Conservation (phyloP, 2,329 filamentous ascomycete genomes). For the Clarireedia hainanense region DNA sequence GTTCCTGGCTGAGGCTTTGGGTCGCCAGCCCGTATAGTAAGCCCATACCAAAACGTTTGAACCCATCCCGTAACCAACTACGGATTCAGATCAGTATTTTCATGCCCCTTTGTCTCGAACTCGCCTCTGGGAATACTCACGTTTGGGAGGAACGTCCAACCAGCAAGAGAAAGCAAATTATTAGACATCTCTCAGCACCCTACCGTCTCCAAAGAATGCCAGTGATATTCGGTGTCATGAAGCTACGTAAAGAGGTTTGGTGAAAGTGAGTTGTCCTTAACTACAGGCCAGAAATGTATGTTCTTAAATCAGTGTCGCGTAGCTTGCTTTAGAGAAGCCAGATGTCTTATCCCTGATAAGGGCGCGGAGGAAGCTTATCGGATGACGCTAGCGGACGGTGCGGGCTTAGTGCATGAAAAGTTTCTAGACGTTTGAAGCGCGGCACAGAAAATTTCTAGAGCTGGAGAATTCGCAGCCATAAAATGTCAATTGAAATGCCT, state of each 20-base stretch:
- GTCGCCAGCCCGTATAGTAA: conserved; percentile 84
- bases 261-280: not conserved
- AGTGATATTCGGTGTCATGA: not conserved
- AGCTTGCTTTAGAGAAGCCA: conserved; percentile 1
- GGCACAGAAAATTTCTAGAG: conserved; percentile 1
- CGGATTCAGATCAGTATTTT: conserved; percentile 10
- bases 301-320: not conserved
- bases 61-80: conserved; percentile 71
- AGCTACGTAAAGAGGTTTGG: not conserved
- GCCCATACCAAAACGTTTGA: conserved; percentile 76
- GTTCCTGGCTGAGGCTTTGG: conserved; percentile 65
- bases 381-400: conserved; percentile 3
- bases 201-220: not conserved
- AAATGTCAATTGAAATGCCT: conserved; percentile 25
- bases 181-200: conserved; percentile 17
- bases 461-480: not conserved
- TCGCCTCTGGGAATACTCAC: conserved; percentile 32
- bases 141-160: conserved; percentile 55
- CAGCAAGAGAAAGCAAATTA: conserved; percentile 44
- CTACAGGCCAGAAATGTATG: not conserved
- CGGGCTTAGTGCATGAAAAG: conserved; percentile 2
- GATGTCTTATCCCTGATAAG: conserved; percentile 3
- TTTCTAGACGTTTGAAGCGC: not conserved
- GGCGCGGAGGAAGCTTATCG: not conserved
- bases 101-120: too few relatives aligned